A percentile compares a stretch with the other conserved stretches of the same genome.
Evolutionary conservation across 23 red algal genomes (phyloP).

Genomic region (Pyropia yezoensis): DNA sequence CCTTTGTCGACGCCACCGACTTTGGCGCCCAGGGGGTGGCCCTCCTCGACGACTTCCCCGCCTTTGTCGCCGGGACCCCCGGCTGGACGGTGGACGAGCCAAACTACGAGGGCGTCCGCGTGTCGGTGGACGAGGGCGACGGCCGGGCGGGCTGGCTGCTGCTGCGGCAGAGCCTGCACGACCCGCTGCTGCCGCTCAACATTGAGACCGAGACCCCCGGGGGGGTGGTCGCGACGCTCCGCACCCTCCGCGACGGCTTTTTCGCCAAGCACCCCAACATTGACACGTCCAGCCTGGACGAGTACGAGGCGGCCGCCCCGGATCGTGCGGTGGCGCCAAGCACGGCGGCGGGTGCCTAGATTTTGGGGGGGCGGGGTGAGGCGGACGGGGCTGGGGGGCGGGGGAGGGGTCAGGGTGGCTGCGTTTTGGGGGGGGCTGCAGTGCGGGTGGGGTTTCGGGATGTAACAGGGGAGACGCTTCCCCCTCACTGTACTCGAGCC

Average conservation of each 20-base stretch:
- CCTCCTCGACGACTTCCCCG: constrained; percentile 59
- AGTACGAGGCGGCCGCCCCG: constrained; percentile 1
- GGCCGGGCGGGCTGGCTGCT: constrained; percentile 77
- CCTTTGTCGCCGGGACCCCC: constrained; percentile 17
- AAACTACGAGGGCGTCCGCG: constrained; percentile 83
- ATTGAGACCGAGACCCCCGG: constrained; percentile 57
- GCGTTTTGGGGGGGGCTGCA: too few species aligned
- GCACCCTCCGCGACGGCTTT: constrained; percentile 23
- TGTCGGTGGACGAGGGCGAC: constrained; percentile 64
- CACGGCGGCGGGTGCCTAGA: too few species aligned
- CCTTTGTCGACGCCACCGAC: constrained; percentile 28
- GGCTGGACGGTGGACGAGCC: constrained; percentile 55
- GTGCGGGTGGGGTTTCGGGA: too few species aligned
- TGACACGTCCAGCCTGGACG: constrained; percentile 16
- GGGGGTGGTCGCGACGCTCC: constrained; percentile 30
- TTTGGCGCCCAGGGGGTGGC: constrained; percentile 23
- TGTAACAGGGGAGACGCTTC: too few species aligned
- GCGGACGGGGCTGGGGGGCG: too few species aligned
- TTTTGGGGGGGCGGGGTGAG: too few species aligned
- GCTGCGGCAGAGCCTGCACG: constrained; percentile 69
- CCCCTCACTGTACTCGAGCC: too few species aligned
- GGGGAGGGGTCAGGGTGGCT: too few species aligned
- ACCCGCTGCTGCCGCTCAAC: constrained; percentile 83
- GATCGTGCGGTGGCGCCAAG: too few species aligned
- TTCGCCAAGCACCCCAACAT: constrained; percentile 24